Percentiles rank a stretch among this genome's conserved stretches.
Evolutionary conservation across 129 eudicot genomes (phyloP).

Genomic region (Centella asiatica): DNA sequence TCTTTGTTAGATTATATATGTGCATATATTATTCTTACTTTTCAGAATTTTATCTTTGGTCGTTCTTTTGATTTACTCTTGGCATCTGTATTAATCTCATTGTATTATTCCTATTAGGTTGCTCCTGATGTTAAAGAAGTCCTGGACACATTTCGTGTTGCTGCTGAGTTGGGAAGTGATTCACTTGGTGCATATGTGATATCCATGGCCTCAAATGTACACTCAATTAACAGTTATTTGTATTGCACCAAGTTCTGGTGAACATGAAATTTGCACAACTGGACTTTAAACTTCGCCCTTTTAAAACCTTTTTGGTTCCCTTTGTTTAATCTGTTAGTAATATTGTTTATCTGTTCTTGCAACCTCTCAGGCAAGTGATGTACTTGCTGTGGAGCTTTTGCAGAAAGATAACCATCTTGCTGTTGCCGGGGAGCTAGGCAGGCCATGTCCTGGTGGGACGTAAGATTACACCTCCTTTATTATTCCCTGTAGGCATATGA

Average conservation of each 20-base stretch:
- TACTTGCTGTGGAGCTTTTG: conserved; percentile 95
- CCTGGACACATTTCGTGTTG: conserved; percentile 81
- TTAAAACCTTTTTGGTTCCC: neutral
- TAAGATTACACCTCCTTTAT: conserved; percentile 26
- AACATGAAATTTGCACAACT: neutral
- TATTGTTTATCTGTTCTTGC: conserved; percentile 10
- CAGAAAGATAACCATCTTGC: conserved; percentile 90
- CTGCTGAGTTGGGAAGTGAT: conserved; percentile 91
- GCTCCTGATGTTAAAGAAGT: conserved; percentile 84
- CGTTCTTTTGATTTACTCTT: no score
- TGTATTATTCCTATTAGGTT: conserved; percentile 37
- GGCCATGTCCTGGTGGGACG: conserved; percentile 73
- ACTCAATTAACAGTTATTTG: conserved; percentile 6
- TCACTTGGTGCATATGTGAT: conserved; percentile 95
- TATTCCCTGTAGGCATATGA: conserved; percentile 6
- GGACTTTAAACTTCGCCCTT: neutral
- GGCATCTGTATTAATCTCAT: conserved; percentile 6
- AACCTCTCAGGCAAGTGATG: conserved; percentile 82
- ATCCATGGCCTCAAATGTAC: conserved; percentile 95
- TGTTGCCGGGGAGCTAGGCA: conserved; percentile 63
- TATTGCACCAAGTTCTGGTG: neutral
- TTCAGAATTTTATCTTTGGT: no score
- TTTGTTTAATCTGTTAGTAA: conserved; percentile 6
- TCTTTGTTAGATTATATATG: no score
- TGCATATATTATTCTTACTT: no score